Evolutionary conservation across 2,329 filamentous ascomycete species (phyloP).

Genomic region (Septoria petroselini): DNA sequence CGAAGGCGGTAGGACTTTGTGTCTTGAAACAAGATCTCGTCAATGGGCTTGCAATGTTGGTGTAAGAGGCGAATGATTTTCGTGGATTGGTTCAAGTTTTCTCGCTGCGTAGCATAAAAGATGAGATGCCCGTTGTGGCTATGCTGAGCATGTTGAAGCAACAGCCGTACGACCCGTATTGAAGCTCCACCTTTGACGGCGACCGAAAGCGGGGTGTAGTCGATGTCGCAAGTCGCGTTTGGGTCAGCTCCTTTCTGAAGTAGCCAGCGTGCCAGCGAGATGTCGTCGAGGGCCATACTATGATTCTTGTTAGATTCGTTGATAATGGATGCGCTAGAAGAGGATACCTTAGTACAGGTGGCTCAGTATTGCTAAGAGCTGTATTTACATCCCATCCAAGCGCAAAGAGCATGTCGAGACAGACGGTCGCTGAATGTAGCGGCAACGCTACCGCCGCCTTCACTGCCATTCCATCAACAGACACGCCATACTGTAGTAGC

Average conservation of each 20-base stretch:
- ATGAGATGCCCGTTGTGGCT: conserved; percentile 14
- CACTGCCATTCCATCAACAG: not conserved
- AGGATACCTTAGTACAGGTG: conserved; percentile 10
- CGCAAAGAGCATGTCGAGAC: conserved; percentile 11
- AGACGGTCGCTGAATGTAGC: not conserved
- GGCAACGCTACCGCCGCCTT: conserved; percentile 8
- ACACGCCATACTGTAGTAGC: conserved; percentile 3
- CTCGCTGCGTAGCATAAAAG: conserved; percentile 11
- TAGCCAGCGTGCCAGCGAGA: conserved; percentile 10
- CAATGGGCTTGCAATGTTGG: conserved; percentile 7
- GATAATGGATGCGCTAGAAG: not conserved
- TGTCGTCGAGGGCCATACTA: conserved; percentile 12
- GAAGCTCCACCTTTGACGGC: conserved; percentile 5
- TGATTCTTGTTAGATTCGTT: conserved; percentile 1
- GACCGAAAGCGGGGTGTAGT: conserved; percentile 13
- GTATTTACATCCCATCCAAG: conserved; percentile 14
- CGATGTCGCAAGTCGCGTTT: conserved; percentile 11
- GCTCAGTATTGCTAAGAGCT: conserved; percentile 14
- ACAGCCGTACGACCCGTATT: not conserved
- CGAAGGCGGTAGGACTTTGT: conserved; percentile 9
- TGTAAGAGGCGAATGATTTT: conserved; percentile 8
- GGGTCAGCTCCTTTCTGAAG: conserved; percentile 10
- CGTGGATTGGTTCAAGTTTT: not conserved
- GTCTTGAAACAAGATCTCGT: conserved; percentile 13
- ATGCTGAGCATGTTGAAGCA: conserved; percentile 11